Percentiles rank a stretch among this genome's conserved stretches.
These are phyloP conservation scores for Colletotrichum chlorophyti DNA, from an alignment of 2,329 filamentous ascomycete genomes.

Conservation along the genomic window DNA sequence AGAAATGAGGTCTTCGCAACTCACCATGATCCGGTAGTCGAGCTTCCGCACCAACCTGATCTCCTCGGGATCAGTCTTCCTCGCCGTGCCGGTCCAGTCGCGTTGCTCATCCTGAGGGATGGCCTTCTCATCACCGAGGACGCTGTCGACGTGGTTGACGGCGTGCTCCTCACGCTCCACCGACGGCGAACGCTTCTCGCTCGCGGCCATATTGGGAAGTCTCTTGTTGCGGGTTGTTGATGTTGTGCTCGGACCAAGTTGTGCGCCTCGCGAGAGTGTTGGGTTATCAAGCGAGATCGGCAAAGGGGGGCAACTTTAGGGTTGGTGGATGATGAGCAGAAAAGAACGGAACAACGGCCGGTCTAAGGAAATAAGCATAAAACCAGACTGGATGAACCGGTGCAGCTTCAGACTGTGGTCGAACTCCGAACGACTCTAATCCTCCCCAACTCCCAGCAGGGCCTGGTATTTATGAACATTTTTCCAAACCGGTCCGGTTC, in stretches of 20 bases:
- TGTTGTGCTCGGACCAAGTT: background rate
- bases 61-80: slow-evolving; percentile 48
- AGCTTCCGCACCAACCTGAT: slow-evolving; percentile 48
- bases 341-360: background rate
- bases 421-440: background rate
- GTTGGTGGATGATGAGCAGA: background rate
- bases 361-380: slow-evolving; percentile 22
- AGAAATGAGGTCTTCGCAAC: background rate
- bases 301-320: background rate
- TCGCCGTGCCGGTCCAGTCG: slow-evolving; percentile 46
- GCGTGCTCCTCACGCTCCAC: slow-evolving; percentile 20
- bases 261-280: background rate
- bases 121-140: slow-evolving; percentile 23
- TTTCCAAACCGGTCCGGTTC: background rate
- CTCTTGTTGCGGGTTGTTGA: background rate
- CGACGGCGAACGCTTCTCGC: slow-evolving; percentile 22
- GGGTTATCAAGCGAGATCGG: background rate
- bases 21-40: slow-evolving; percentile 49
- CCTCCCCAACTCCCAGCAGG: background rate
- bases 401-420: background rate
- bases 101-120: slow-evolving; percentile 32
- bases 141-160: slow-evolving; percentile 21
- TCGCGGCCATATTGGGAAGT: slow-evolving; percentile 9
- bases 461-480: slow-evolving; percentile 24
- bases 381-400: background rate